Evolutionary conservation across 2,329 filamentous ascomycete species (phyloP).

Genomic region (Calonectria leucothoes): DNA sequence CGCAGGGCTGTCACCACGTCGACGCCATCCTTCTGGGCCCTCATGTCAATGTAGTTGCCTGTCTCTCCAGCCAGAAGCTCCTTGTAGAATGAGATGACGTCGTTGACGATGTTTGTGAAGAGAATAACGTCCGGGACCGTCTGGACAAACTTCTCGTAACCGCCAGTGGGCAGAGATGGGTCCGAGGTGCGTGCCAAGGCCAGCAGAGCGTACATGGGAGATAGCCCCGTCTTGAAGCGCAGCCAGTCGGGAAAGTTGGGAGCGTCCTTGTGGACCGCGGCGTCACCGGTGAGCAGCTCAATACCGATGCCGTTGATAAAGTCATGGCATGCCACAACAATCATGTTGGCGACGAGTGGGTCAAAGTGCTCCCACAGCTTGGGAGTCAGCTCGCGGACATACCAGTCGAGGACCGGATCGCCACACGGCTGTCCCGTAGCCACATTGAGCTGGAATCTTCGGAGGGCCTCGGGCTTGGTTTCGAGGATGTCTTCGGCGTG

Average conservation of each 20-base stretch:
- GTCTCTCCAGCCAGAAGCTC: constrained; percentile 19
- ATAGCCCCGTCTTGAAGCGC: constrained; percentile 23
- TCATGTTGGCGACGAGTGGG: background rate
- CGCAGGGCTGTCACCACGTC: constrained; percentile 5
- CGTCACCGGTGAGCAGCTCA: background rate
- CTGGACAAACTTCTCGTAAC: constrained; percentile 1
- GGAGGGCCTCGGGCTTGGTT: background rate
- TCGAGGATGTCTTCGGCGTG: background rate
- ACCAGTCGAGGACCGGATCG: background rate
- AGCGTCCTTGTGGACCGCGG: background rate
- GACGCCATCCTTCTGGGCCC: constrained; percentile 15
- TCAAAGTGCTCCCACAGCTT: background rate
- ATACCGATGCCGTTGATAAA: background rate
- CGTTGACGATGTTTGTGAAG: constrained; percentile 26
- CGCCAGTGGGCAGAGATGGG: background rate
- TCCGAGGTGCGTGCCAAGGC: constrained; percentile 5
- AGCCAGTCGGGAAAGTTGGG: constrained; percentile 21
- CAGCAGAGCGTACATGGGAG: constrained; percentile 24
- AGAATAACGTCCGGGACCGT: constrained; percentile 18
- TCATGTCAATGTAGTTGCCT: constrained; percentile 23
- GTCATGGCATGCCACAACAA: background rate
- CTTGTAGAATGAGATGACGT: constrained; percentile 26
- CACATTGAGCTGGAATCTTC: background rate
- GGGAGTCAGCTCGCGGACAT: background rate
- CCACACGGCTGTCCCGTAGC: background rate